Evolutionary conservation across 257 asterid species (phyloP).

Genomic region (Solanum arcanum): DNA sequence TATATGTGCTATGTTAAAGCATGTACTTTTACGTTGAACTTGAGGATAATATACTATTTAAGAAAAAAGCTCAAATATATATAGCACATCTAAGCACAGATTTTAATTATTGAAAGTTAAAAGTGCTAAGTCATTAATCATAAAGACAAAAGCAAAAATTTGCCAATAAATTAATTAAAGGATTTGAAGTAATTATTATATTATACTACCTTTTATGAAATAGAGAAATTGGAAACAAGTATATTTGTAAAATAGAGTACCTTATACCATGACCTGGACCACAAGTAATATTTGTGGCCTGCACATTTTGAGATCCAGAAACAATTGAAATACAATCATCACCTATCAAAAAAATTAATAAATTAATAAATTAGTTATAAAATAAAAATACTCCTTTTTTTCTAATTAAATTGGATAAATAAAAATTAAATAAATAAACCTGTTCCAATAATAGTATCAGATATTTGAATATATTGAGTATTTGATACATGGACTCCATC

Average conservation of each 20-base stretch:
- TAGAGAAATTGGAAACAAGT: not conserved
- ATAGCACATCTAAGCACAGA: not conserved
- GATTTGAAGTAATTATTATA: not conserved
- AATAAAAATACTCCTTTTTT: not conserved
- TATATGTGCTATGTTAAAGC: not conserved
- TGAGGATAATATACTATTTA: not conserved
- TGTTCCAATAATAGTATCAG: constrained; percentile 40
- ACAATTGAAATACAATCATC: constrained; percentile 84
- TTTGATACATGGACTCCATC: constrained; percentile 67
- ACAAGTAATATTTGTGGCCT: constrained; percentile 41
- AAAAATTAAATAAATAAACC: constrained; percentile 17
- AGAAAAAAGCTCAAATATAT: not conserved
- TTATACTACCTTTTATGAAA: not conserved
- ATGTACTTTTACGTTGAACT: too few species aligned
- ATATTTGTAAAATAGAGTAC: constrained; percentile 6
- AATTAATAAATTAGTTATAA: not conserved
- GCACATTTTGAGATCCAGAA: constrained; percentile 43
- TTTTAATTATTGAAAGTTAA: not conserved
- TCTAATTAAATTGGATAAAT: not conserved
- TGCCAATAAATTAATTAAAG: not conserved
- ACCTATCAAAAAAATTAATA: constrained; percentile 15
- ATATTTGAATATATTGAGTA: constrained; percentile 42
- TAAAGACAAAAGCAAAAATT: not conserved
- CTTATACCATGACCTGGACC: constrained; percentile 99
- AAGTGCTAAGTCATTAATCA: not conserved